A percentile compares a stretch with the other conserved stretches of the same genome.
These are phyloP conservation scores for Aspergillus arachidicola DNA, from an alignment of 2,329 filamentous ascomycete species.

Conservation along the genomic window DNA sequence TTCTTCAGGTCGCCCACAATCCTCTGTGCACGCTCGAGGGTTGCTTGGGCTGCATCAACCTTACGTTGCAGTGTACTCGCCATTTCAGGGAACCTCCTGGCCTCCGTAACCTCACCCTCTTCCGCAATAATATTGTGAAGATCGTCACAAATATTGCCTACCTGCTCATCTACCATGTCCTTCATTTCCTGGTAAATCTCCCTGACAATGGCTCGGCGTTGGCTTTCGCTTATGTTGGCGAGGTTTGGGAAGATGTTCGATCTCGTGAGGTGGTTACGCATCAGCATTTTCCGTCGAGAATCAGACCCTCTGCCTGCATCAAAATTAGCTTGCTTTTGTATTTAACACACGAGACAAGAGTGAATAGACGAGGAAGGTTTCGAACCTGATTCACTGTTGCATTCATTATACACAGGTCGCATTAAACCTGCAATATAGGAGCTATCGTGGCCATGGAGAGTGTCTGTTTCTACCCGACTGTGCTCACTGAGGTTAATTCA, in stretches of 20 bases:
- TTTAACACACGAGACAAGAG: not conserved
- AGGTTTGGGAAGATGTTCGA: not conserved
- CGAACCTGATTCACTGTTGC: conserved; percentile 1
- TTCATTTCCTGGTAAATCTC: not conserved
- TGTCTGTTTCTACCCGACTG: conserved; percentile 12
- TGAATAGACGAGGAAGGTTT: not conserved
- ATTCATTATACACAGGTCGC: conserved; percentile 14
- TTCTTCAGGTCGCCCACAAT: not conserved
- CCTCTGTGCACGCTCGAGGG: not conserved
- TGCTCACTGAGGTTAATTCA: not conserved
- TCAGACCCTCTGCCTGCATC: not conserved
- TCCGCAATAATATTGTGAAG: not conserved
- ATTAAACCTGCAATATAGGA: conserved; percentile 16
- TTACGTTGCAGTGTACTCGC: not conserved
- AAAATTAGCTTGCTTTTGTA: not conserved
- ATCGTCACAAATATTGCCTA: not conserved
- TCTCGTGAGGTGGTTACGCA: not conserved
- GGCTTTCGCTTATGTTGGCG: not conserved
- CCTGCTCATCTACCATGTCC: not conserved
- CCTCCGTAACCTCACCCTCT: not conserved
- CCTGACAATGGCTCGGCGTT: not conserved
- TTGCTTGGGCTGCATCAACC: not conserved
- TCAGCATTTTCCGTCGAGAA: not conserved
- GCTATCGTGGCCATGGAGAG: conserved; percentile 11
- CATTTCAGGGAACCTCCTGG: not conserved